Percentiles rank a stretch among this genome's conserved stretches.
phyloP scores from a whole-genome alignment of 495 filamentous ascomycete species.

The Acidomyces sp. region DNA sequence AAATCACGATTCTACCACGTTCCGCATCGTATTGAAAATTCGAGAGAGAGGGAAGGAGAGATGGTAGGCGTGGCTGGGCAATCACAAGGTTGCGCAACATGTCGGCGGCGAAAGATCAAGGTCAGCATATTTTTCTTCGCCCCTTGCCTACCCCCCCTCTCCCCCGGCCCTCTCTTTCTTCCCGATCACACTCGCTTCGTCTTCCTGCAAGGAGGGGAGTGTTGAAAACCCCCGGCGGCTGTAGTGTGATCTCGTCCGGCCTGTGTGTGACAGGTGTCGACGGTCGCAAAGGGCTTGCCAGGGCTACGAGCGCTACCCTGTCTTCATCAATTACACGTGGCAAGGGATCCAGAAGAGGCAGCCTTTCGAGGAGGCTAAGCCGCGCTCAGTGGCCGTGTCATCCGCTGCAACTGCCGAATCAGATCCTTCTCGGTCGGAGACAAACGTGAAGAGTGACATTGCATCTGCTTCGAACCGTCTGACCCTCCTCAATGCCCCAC shows the following conservation, averaged over 20 bases:
- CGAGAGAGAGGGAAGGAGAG: too few species aligned
- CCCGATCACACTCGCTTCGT: too few species aligned
- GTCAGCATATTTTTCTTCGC: background rate
- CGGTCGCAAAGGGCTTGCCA: background rate
- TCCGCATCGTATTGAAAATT: too few species aligned
- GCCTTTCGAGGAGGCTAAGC: background rate
- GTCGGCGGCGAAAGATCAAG: background rate
- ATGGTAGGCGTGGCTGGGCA: background rate
- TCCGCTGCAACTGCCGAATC: background rate
- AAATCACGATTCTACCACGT: too few species aligned
- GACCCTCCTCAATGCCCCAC: background rate
- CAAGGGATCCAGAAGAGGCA: background rate
- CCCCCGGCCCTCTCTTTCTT: too few species aligned
- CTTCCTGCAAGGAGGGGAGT: too few species aligned
- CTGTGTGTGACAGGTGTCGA: background rate
- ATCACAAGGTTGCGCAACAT: background rate
- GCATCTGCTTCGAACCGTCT: background rate
- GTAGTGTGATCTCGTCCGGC: background rate
- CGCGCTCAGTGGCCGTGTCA: background rate
- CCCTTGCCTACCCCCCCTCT: too few species aligned
- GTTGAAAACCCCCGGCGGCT: background rate
- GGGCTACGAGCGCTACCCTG: background rate
- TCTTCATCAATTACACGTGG: background rate
- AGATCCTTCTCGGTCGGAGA: background rate
- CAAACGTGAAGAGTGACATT: background rate